These are phyloP conservation scores for Cantharellus cinnabarinus DNA, from an alignment of 768 basidiomycete genomes.

Conservation along the genomic window DNA sequence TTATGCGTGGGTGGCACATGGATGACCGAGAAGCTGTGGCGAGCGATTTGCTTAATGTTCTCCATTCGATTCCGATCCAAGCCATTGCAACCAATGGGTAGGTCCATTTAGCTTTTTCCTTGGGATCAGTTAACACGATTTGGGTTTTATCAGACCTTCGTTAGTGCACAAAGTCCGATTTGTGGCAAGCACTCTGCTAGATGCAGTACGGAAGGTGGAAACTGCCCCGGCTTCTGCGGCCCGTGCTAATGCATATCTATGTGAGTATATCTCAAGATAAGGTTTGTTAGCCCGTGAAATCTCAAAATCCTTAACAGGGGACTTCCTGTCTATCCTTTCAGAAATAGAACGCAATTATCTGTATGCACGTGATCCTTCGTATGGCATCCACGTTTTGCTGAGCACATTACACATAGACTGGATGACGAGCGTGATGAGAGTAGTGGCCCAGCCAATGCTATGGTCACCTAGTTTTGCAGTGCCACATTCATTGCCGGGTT, in stretches of 20 bases:
- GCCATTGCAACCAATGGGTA: slow-evolving; percentile 70
- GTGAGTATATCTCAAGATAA: slow-evolving; percentile 24
- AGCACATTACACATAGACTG: slow-evolving; percentile 21
- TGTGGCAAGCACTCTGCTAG: slow-evolving; percentile 75
- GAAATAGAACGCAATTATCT: slow-evolving; percentile 86
- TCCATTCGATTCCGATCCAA: slow-evolving; percentile 84
- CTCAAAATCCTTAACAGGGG: slow-evolving; percentile 33
- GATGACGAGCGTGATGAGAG: slow-evolving; percentile 51
- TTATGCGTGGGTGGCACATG: slow-evolving; percentile 16
- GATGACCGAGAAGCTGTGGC: slow-evolving; percentile 70
- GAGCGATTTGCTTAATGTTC: slow-evolving; percentile 65
- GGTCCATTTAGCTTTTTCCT: slow-evolving; percentile 1
- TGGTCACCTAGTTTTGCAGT: not conserved
- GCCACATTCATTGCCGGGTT: not conserved
- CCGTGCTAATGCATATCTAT: slow-evolving; percentile 71
- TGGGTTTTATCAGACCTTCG: slow-evolving; percentile 6
- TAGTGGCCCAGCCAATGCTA: slow-evolving; percentile 18
- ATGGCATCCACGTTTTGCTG: not conserved
- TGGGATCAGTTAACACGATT: not conserved
- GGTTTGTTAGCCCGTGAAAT: slow-evolving; percentile 1
- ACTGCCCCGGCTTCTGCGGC: slow-evolving; percentile 62
- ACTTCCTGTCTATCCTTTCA: slow-evolving; percentile 75
- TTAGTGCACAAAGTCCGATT: slow-evolving; percentile 78
- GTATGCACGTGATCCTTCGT: slow-evolving; percentile 1
- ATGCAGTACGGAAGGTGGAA: slow-evolving; percentile 64